Evolutionary conservation across 768 basidiomycete species (phyloP), one percentile per base, ranked within the genome.

Genomic region (Suillus subluteus): DNA sequence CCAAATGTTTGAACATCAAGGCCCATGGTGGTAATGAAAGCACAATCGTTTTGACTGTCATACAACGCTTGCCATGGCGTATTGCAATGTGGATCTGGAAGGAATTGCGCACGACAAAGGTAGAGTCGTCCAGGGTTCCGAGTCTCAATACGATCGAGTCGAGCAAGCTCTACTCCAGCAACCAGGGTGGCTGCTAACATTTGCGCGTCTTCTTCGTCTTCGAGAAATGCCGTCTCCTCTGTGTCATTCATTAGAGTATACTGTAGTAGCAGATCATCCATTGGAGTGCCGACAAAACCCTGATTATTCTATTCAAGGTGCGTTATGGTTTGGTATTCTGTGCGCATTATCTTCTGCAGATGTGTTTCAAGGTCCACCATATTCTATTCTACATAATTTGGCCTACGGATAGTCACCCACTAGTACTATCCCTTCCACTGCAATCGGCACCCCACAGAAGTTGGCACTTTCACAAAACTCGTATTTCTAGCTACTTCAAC

Each of bases 1-100:
- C 75, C 5, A 67, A 83, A 83, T 0, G 80, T 82, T 1, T 16
- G 63, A 3, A 78, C 73, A 77, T 83, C 74, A n/a, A 46, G n/a
- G 1, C 82, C 80, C 81, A 83, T 83, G 0, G 80, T 85, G 0
- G 80, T 84, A 41, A 85, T 84, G 67, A 78, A 84, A 6, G 79
- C 81, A 4, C 78, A 66, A 63, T 84, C 78, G 66, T 73, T 74
- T 12, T 63, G 69, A 46, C 75, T 76, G 0, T 66, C 62, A 48
- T 72, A 79, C 43, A 44, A 73, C 0, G 37, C 26, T 54, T 78
- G 78, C 82, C 80, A 83, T 11, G 82, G 75, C 38, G 80, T 82
- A 30, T 72, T 58, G 7, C 18, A 4, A 44, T 44, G 43, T 44
- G 43, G 43, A 21, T 44, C 18, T 21, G 43, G 43, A 44, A 44